Evolutionary conservation across 352 stramenopile genomes (phyloP), one percentile per base, ranked within the genome.

Genomic region (Albugo candida): DNA sequence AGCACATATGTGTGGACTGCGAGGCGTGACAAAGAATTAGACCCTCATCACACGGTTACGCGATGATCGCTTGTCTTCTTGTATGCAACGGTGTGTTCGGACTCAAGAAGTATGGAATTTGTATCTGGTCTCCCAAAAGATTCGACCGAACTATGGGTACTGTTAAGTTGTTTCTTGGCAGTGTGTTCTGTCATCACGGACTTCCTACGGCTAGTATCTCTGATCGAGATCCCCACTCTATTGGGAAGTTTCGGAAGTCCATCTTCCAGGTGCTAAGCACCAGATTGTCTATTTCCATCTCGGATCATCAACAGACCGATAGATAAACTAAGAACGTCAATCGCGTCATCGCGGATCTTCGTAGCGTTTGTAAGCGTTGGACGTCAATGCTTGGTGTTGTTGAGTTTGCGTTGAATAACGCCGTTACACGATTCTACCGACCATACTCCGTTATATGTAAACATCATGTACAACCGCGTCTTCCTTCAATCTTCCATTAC

Each of bases 401-500:
- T 36, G 49, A 65, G 31, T 63, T 68, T 35, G 57, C 46, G 4
- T 63, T 64, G 36, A 60, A 56, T 47, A 60, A 60, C 14, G 48
- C 52, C 14, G 52, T 59, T 35, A n/a, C 51, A 59, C 31, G 53
- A 39, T 11, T 64, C 51, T 10, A 58, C 56, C 1, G 47, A 46
- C 16, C 41, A 40, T 24, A 60, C 53, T 10, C 56, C 46, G 8
- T 57, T 61, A 47, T 55, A 50, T 43, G 40, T 56, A 14, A 57
- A 60, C 45, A 31, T 18, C 1, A n/a, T 51, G 1, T 21, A 51
- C 2, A 40, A 55, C 31, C 55, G 48, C 17, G 43, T 41, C 24
- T 27, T 57, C 14, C 56, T 19, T 54, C 38, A 41, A 11, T 13
- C 16, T 53, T 14, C n/a, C n/a, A n/a, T n/a, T n/a, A n/a, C n/a